phyloP scores from a whole-genome alignment of 805 yeast genomes.

The Candida broadrunensis region DNA sequence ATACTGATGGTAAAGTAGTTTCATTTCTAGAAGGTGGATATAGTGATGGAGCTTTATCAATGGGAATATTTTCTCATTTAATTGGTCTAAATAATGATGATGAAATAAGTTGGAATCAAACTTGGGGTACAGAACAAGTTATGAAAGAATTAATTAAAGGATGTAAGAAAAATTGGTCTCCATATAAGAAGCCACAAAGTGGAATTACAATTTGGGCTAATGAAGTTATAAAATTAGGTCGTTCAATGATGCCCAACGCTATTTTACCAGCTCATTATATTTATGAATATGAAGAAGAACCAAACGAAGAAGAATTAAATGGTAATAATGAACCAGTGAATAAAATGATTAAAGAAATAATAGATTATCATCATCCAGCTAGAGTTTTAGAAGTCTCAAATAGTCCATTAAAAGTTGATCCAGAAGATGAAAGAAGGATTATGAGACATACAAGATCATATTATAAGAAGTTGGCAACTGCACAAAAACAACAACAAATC shows the following conservation, averaged over 20 bases:
- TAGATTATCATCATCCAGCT: constrained; percentile 9
- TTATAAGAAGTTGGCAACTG: constrained; percentile 22
- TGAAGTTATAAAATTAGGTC: constrained; percentile 58
- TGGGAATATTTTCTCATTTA: constrained; percentile 78
- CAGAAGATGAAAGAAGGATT: constrained; percentile 25
- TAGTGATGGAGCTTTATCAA: constrained; percentile 74
- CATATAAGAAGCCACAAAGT: constrained; percentile 49
- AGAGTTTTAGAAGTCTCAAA: constrained; percentile 7
- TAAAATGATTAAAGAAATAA: constrained; percentile 31
- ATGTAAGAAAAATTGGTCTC: constrained; percentile 64
- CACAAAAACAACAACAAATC: not conserved
- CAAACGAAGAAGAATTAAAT: not conserved
- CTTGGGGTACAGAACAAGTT: constrained; percentile 63
- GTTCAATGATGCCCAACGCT: constrained; percentile 59
- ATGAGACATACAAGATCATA: constrained; percentile 39
- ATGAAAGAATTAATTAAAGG: constrained; percentile 67
- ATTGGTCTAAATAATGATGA: constrained; percentile 60
- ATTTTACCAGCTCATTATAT: constrained; percentile 36
- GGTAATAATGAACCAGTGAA: constrained; percentile 12
- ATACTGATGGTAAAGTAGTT: constrained; percentile 56
- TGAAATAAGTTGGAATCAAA: constrained; percentile 48
- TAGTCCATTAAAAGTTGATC: constrained; percentile 22
- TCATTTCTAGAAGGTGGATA: constrained; percentile 85
- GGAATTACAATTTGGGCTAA: constrained; percentile 62
- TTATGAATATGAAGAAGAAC: constrained; percentile 18